Evolutionary conservation across 2,329 filamentous ascomycete species (phyloP).

Genomic region (Verticillium klebahnii): DNA sequence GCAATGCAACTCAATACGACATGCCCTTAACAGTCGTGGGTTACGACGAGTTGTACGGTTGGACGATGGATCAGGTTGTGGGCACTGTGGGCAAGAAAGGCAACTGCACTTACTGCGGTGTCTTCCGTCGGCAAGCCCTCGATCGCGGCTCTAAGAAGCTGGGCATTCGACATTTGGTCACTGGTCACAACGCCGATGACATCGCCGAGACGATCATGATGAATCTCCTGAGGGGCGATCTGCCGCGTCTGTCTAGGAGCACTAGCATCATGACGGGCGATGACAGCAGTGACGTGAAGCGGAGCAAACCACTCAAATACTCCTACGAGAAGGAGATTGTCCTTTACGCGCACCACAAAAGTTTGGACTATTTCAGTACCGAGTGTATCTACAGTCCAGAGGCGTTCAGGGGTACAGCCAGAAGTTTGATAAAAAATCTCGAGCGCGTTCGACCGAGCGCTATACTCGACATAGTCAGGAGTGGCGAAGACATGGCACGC

Average conservation of each 20-base stretch:
- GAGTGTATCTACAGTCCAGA: slow-evolving; percentile 98
- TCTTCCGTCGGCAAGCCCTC: slow-evolving; percentile 89
- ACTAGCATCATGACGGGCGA: slow-evolving; percentile 85
- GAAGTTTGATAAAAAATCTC: slow-evolving; percentile 89
- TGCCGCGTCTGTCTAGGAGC: slow-evolving; percentile 80
- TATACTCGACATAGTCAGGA: slow-evolving; percentile 89
- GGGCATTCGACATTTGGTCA: slow-evolving; percentile 88
- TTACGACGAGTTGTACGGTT: slow-evolving; percentile 91
- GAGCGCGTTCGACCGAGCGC: slow-evolving; percentile 91
- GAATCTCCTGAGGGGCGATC: slow-evolving; percentile 88
- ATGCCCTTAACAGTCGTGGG: slow-evolving; percentile 91
- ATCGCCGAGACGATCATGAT: slow-evolving; percentile 96
- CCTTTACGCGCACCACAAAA: slow-evolving; percentile 93
- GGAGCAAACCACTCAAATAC: slow-evolving; percentile 96
- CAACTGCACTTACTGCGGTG: slow-evolving; percentile 98
- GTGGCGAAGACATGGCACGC: slow-evolving; percentile 92
- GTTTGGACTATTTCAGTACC: slow-evolving; percentile 95
- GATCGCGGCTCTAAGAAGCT: slow-evolving; percentile 87
- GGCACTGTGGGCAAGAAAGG: slow-evolving; percentile 95
- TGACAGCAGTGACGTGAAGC: slow-evolving; percentile 79
- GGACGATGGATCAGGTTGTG: slow-evolving; percentile 99
- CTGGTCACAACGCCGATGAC: slow-evolving; percentile 96
- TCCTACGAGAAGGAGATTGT: slow-evolving; percentile 99
- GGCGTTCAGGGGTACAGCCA: slow-evolving; percentile 88
- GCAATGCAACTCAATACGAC: slow-evolving; percentile 84